Conservation (phyloP, 2,329 filamentous ascomycete species). For the Fusarium bactridioides region DNA sequence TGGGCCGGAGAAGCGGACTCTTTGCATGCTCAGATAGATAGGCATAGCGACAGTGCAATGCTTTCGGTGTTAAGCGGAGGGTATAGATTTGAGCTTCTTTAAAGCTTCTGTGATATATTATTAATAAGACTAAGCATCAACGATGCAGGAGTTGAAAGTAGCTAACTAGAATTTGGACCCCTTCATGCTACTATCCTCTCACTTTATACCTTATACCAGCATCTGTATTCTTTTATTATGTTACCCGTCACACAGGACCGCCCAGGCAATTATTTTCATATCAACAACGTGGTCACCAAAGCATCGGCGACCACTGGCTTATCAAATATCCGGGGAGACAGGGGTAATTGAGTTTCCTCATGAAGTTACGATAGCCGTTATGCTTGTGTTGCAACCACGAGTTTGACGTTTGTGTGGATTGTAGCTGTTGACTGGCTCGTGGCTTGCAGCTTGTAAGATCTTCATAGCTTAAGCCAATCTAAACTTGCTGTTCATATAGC, state of each 20-base stretch:
- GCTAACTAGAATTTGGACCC: not conserved
- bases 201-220: not conserved
- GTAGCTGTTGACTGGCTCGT: not conserved
- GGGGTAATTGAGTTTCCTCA: not conserved
- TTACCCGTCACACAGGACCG: not conserved
- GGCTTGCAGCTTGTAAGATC: not conserved
- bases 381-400: not conserved
- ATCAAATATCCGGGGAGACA: not conserved
- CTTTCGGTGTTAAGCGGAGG: not conserved
- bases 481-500: not conserved
- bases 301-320: not conserved
- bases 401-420: not conserved
- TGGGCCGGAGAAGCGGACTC: slow-evolving; percentile 21
- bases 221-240: not conserved
- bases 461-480: not conserved
- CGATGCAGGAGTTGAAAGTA: not conserved
- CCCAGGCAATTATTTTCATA: not conserved
- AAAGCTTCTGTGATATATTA: too few species aligned
- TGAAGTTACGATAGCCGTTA: not conserved
- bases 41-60: not conserved
- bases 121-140: too few species aligned
- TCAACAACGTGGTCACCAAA: not conserved
- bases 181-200: not conserved
- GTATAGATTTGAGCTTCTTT: not conserved
- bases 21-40: slow-evolving; percentile 17